phyloP scores from a whole-genome alignment of 2,329 filamentous ascomycete species.

The Metarhizium brunneum region DNA sequence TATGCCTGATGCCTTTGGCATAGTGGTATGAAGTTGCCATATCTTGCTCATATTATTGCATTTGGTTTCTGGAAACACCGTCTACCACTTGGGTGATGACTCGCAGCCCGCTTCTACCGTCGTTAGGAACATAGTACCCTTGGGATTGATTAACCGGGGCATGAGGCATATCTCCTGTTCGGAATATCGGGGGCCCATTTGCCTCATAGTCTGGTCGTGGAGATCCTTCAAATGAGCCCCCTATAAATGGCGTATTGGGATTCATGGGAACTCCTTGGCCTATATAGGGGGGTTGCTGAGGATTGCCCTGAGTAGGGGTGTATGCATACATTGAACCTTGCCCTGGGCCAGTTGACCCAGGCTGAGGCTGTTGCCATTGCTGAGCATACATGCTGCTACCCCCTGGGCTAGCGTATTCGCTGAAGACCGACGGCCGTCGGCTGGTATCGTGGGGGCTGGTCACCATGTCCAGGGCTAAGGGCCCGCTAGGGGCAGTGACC shows the following conservation, averaged over 20 bases:
- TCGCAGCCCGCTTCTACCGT: conserved; percentile 21
- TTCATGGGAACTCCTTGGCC: conserved; percentile 21
- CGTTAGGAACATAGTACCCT: conserved; percentile 24
- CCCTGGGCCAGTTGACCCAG: conserved; percentile 28
- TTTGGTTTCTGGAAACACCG: conserved; percentile 16
- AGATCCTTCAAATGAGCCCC: conserved; percentile 24
- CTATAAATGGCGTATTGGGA: conserved; percentile 24
- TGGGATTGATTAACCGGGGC: conserved; percentile 19
- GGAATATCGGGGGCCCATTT: conserved; percentile 22
- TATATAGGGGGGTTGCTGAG: conserved; percentile 21
- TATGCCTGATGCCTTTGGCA: neutral
- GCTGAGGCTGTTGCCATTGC: conserved; percentile 31
- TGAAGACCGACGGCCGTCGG: conserved; percentile 35
- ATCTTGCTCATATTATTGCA: conserved; percentile 12
- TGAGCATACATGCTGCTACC: conserved; percentile 30
- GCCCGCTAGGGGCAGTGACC: conserved; percentile 23
- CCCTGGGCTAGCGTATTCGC: conserved; percentile 36
- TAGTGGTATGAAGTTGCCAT: neutral
- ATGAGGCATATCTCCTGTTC: conserved; percentile 20
- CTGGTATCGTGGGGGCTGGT: conserved; percentile 33
- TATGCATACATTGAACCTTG: conserved; percentile 37
- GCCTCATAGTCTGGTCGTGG: conserved; percentile 23
- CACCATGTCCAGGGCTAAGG: conserved; percentile 37
- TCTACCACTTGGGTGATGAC: conserved; percentile 21
- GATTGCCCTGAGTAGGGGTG: conserved; percentile 26